These are phyloP conservation scores for Flammula alnicola DNA, from an alignment of 1,284 basidiomycete genomes.

Conservation along the genomic window DNA sequence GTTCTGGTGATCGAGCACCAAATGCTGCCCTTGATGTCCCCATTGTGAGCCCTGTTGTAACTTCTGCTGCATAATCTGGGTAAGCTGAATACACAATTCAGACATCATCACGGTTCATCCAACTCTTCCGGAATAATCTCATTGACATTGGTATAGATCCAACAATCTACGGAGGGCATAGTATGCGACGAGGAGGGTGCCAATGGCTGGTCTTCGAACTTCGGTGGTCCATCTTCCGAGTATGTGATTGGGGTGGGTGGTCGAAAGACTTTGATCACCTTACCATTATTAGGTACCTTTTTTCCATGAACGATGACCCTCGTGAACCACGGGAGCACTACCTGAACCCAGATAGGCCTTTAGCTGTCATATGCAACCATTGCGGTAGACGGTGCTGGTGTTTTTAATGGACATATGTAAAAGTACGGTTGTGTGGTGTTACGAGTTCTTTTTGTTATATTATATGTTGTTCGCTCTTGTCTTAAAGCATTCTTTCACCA, in stretches of 20 bases:
- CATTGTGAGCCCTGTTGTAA: too few relatives aligned
- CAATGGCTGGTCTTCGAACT: slow-evolving; percentile 27
- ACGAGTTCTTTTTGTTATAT: too few relatives aligned
- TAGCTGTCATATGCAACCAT: slow-evolving; percentile 26
- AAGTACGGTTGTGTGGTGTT: too few relatives aligned
- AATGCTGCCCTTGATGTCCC: too few relatives aligned
- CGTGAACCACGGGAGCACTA: slow-evolving; percentile 32
- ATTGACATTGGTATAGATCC: slow-evolving; percentile 36
- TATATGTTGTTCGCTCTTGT: too few relatives aligned
- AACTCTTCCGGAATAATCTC: slow-evolving; percentile 37
- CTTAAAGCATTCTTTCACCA: too few relatives aligned
- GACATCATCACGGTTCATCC: slow-evolving; percentile 35
- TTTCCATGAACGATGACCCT: slow-evolving; percentile 40
- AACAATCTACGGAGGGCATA: slow-evolving; percentile 37
- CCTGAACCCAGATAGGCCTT: slow-evolving; percentile 31
- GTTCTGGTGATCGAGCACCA: slow-evolving; percentile 23
- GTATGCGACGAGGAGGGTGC: slow-evolving; percentile 26
- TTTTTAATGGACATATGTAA: too few relatives aligned
- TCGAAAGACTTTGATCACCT: slow-evolving; percentile 34
- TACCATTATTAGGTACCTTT: slow-evolving; percentile 41
- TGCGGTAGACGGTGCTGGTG: slow-evolving; percentile 39
- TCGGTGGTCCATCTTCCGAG: slow-evolving; percentile 24
- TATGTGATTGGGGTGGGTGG: slow-evolving; percentile 46
- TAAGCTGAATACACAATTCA: too few relatives aligned
- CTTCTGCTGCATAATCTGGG: too few relatives aligned